Evolutionary conservation across 2,329 filamentous ascomycete genomes (phyloP), one percentile per base, ranked within the genome.

Genomic region (Diaporthe helianthi): DNA sequence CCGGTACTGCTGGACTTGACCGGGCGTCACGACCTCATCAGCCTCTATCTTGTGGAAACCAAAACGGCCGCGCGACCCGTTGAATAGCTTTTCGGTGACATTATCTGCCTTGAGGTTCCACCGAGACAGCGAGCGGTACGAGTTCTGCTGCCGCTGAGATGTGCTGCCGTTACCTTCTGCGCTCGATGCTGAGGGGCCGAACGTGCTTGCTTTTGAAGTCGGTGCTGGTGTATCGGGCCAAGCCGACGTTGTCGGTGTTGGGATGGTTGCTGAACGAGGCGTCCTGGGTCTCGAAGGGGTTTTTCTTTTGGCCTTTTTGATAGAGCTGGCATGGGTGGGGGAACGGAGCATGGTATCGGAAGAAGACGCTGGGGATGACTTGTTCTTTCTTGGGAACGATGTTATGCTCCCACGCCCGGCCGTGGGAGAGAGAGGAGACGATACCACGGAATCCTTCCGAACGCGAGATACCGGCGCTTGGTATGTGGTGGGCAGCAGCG

Each of bases 11-110:
- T 86, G 82, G 29, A 89, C 78, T 46, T 83, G 83, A 41, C 82
- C 81, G 22, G 86, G 83, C 13, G 86, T 85, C 15, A 89, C 77
- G 80, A 89, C 87, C 77, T 90, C 87, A 64, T 89, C 85, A 0
- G 83, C 87, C 71, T 90, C 86, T 65, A 86, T 81, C 55, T 82
- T 69, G 22, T 67, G 67, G 46, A 71, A 67, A 5, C 70, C 70
- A 26, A 71, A 71, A 36, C 70, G 70, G 17, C 67, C 67, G 54
- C 86, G 80, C 52, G 84, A 85, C 22, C 84, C 83, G 51, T 80
- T 85, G 69, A 90, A 82, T 13, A 88, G 79, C 36, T 68, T 69
- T 36, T 87, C 87, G n/a, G 84, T 82, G 73, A 90, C 81, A 71
- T 87, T 88, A 64, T 87, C 85, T 0, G 86, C 67, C 41, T 68